phyloP scores from a whole-genome alignment of 345 rosid species.

The Stellera chamaejasme region DNA sequence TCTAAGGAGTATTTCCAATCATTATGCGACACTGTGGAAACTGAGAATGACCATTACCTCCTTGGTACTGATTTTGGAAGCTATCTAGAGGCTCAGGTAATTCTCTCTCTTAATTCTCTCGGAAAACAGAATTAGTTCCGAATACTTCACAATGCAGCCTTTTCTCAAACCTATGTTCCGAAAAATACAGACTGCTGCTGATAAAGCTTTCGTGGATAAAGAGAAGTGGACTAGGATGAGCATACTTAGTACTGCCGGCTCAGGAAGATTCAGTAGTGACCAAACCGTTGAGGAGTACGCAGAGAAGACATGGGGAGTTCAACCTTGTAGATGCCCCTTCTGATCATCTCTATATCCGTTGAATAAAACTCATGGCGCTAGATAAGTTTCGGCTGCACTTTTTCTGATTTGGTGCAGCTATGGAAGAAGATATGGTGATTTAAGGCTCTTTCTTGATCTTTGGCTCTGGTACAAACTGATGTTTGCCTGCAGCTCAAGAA shows the following conservation, averaged over 20 bases:
- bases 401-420: background rate
- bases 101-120: background rate
- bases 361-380: background rate
- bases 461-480: no score
- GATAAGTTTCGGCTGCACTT: background rate
- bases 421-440: no score
- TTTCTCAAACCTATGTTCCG: background rate
- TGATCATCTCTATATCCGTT: conserved; percentile 5
- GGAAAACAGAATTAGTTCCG: background rate
- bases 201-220: conserved; percentile 34
- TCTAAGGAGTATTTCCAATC: conserved; percentile 30
- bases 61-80: conserved; percentile 32
- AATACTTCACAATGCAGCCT: background rate
- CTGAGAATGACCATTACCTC: conserved; percentile 27
- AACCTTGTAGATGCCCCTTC: conserved; percentile 29
- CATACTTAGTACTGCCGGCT: conserved; percentile 34
- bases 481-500: no score
- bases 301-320: conserved; percentile 29
- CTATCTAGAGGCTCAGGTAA: conserved; percentile 37
- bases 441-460: no score
- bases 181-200: conserved; percentile 35
- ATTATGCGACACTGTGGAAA: conserved; percentile 31
- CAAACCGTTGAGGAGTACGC: conserved; percentile 38
- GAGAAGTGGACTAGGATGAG: conserved; percentile 41
- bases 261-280: conserved; percentile 39